Conservation (phyloP, 169 alveolate genomes). For the Eimeria sp. region DNA sequence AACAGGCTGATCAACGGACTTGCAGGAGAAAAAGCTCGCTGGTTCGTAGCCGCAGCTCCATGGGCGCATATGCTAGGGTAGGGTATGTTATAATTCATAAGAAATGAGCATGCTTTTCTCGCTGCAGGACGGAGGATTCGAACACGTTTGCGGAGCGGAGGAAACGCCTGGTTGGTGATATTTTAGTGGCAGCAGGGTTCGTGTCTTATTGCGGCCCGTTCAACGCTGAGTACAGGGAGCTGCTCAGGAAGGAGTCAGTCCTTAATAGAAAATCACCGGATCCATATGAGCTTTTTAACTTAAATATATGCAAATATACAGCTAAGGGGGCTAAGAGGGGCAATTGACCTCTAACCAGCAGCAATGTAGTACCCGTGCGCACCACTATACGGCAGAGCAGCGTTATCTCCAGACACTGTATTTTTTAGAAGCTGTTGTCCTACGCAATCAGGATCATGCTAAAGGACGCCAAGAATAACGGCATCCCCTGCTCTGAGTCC, state of each 20-base stretch:
- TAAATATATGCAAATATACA: background rate
- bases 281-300: background rate
- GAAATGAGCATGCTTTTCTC: background rate
- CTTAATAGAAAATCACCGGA: background rate
- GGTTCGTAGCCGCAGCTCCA: conserved; percentile 85
- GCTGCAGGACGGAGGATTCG: conserved; percentile 92
- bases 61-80: background rate
- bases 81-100: background rate
- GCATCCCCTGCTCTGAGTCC: conserved; percentile 68
- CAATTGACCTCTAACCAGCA: background rate
- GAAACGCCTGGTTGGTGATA: conserved; percentile 96
- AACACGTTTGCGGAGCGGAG: conserved; percentile 95
- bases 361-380: background rate
- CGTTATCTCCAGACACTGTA: background rate
- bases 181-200: conserved; percentile 96
- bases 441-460: conserved; percentile 82
- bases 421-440: background rate
- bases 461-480: conserved; percentile 68
- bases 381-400: background rate
- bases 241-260: conserved; percentile 91
- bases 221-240: conserved; percentile 97
- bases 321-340: no score
- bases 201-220: conserved; percentile 98
- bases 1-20: conserved; percentile 96
- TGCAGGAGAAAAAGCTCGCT: conserved; percentile 95